These are phyloP conservation scores for Trichosporon ovoides DNA, from an alignment of 1,284 basidiomycete species.

Conservation along the genomic window DNA sequence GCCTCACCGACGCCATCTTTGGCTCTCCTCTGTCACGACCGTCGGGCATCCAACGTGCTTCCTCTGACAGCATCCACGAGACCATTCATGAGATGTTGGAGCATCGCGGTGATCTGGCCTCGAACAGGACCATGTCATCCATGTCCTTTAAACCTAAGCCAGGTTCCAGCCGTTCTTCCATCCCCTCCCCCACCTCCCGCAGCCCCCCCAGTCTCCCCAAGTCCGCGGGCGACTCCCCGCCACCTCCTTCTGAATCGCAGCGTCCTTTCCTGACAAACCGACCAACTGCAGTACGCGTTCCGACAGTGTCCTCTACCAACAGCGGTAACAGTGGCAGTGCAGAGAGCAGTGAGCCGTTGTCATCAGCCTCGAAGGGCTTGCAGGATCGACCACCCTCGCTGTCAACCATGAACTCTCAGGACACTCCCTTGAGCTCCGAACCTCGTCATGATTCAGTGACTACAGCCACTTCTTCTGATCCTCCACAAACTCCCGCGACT, in stretches of 20 bases:
- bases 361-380: background rate
- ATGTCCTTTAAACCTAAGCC: conserved; percentile 3
- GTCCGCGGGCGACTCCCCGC: background rate
- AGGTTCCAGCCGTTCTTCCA: conserved; percentile 17
- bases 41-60: background rate
- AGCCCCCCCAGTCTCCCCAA: background rate
- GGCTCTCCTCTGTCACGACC: background rate
- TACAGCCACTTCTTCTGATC: background rate
- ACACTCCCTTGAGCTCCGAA: background rate
- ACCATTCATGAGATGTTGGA: conserved; percentile 28
- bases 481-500: background rate
- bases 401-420: background rate
- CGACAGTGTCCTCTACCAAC: background rate
- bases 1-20: background rate
- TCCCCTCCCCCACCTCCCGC: conserved; percentile 8
- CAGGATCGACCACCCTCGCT: background rate
- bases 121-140: conserved; percentile 5
- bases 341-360: too few relatives aligned
- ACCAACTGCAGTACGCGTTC: conserved; percentile 7
- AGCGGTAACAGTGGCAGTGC: too few relatives aligned
- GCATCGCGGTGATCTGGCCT: conserved; percentile 8
- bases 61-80: background rate
- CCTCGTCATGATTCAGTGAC: background rate
- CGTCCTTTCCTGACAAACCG: background rate
- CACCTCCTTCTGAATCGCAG: background rate